Evolutionary conservation across 345 rosid species (phyloP).

Genomic region (Trapa incisa): DNA sequence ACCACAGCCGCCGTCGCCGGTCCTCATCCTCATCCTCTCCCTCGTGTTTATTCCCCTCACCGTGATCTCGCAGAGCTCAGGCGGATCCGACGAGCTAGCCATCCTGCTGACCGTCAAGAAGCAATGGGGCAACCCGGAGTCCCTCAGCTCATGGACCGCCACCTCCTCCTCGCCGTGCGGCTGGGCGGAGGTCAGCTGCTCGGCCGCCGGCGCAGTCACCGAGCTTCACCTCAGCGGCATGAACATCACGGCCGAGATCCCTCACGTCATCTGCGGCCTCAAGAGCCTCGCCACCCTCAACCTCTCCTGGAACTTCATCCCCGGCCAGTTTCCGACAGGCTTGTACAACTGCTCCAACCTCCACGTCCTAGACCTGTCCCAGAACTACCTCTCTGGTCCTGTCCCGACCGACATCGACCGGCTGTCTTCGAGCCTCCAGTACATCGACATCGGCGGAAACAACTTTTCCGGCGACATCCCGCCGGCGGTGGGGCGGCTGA

Average conservation of each 20-base stretch:
- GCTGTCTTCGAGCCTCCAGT: conserved; percentile 27
- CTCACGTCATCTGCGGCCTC: conserved; percentile 50
- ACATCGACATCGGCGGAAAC: conserved; percentile 41
- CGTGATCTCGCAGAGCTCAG: conserved; percentile 30
- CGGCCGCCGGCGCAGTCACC: conserved; percentile 28
- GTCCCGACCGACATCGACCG: conserved; percentile 48
- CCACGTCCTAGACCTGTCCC: conserved; percentile 41
- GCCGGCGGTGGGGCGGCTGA: conserved; percentile 25
- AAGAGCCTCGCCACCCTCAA: conserved; percentile 32
- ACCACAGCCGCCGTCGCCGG: background rate
- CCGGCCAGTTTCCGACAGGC: conserved; percentile 48
- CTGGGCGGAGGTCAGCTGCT: conserved; percentile 49
- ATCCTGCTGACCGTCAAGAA: conserved; percentile 43
- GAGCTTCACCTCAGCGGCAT: conserved; percentile 16
- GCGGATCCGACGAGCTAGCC: conserved; percentile 18
- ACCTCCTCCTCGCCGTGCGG: conserved; percentile 43
- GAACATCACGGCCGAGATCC: conserved; percentile 33
- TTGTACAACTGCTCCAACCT: conserved; percentile 59
- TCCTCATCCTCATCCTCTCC: conserved; percentile 15
- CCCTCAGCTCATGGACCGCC: conserved; percentile 46
- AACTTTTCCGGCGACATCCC: conserved; percentile 72
- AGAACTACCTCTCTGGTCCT: conserved; percentile 48
- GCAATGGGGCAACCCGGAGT: conserved; percentile 44
- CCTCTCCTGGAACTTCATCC: conserved; percentile 33
- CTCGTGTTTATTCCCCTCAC: conserved; percentile 23